Evolutionary conservation across 2,329 filamentous ascomycete species (phyloP).

Genomic region (Blumeria graminis): DNA sequence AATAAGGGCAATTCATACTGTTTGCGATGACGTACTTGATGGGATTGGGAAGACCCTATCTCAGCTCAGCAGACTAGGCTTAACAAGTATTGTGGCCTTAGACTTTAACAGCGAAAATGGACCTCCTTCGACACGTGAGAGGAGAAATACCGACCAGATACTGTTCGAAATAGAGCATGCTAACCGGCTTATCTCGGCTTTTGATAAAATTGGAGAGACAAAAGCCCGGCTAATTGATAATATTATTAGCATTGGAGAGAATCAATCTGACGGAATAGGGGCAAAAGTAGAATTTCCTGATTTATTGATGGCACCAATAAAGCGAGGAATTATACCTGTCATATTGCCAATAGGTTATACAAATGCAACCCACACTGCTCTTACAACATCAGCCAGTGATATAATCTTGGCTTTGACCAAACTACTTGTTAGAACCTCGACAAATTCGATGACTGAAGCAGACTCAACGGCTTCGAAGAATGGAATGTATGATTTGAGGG

Average conservation of each 20-base stretch:
- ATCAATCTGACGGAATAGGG: slow-evolving; percentile 2
- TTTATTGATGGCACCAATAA: slow-evolving; percentile 39
- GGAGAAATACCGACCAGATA: slow-evolving; percentile 15
- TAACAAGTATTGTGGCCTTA: slow-evolving; percentile 61
- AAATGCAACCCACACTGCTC: slow-evolving; percentile 21
- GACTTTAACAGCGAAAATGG: slow-evolving; percentile 31
- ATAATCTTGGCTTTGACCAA: slow-evolving; percentile 53
- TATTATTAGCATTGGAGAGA: slow-evolving; percentile 16
- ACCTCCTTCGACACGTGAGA: background rate
- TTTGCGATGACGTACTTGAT: slow-evolving; percentile 42
- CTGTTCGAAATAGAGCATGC: slow-evolving; percentile 35
- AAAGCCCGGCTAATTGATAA: slow-evolving; percentile 44
- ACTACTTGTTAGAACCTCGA: slow-evolving; percentile 45
- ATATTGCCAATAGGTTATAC: slow-evolving; percentile 40
- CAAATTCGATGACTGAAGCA: slow-evolving; percentile 18
- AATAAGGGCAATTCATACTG: slow-evolving; percentile 45
- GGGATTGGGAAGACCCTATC: slow-evolving; percentile 66
- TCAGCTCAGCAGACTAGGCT: slow-evolving; percentile 59
- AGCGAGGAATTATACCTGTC: slow-evolving; percentile 44
- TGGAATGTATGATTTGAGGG: background rate
- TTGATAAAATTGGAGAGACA: slow-evolving; percentile 43
- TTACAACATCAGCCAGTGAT: slow-evolving; percentile 30
- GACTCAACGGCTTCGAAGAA: slow-evolving; percentile 20
- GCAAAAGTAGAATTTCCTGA: slow-evolving; percentile 21
- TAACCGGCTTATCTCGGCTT: slow-evolving; percentile 46